These are phyloP conservation scores for Plasmodium gonderi DNA, from an alignment of 169 alveolate species.

Conservation along the genomic window DNA sequence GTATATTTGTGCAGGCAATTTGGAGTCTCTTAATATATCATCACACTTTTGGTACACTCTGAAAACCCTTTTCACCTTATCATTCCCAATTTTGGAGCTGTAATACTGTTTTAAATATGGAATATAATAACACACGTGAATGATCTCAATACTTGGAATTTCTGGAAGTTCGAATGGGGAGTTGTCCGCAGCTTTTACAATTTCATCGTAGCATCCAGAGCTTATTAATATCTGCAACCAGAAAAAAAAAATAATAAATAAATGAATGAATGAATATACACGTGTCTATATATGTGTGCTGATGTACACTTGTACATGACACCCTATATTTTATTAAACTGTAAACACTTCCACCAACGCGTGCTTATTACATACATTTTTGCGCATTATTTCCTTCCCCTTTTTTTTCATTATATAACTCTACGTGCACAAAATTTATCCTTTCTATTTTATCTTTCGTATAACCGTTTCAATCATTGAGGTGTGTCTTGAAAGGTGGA, in stretches of 20 bases:
- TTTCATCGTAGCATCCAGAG: constrained; percentile 77
- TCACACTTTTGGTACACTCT: constrained; percentile 73
- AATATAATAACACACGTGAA: constrained; percentile 67
- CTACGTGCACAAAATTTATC: background rate
- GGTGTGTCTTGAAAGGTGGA: constrained; percentile 78
- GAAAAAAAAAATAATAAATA: background rate
- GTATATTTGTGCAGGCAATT: constrained; percentile 70
- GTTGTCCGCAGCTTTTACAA: constrained; percentile 71
- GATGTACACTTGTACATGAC: background rate
- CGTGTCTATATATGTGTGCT: background rate
- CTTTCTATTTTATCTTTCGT: background rate
- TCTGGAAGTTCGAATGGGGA: constrained; percentile 74
- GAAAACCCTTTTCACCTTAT: constrained; percentile 43
- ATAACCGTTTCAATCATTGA: constrained; percentile 76
- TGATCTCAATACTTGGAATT: constrained; percentile 48
- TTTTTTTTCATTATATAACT: background rate
- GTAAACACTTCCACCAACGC: background rate
- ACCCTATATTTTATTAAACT: background rate
- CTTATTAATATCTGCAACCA: constrained; percentile 71
- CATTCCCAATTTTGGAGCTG: constrained; percentile 34
- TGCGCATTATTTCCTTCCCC: background rate
- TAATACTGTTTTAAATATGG: constrained; percentile 71
- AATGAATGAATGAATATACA: background rate
- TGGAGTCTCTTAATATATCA: constrained; percentile 54
- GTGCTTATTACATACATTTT: background rate